These are phyloP conservation scores for Myriangium duriaei DNA, from an alignment of 2,329 filamentous ascomycete species.

Conservation along the genomic window DNA sequence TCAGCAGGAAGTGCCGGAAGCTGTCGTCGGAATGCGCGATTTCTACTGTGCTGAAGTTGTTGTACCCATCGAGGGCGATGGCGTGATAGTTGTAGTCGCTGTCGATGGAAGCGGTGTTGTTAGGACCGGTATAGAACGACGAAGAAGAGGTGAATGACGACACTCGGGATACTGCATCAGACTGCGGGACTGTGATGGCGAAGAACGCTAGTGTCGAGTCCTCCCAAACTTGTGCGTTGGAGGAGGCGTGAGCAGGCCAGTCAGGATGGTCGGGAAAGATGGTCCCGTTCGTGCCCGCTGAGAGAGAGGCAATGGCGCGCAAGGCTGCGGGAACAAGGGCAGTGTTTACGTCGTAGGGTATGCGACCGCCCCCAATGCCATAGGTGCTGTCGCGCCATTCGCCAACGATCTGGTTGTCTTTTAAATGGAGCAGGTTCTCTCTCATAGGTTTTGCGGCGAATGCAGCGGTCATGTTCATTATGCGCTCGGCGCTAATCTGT, in stretches of 20 bases:
- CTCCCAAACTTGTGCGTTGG: slow-evolving; percentile 50
- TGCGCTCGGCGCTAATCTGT: slow-evolving; percentile 42
- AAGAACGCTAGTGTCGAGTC: slow-evolving; percentile 49
- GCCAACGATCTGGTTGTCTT: slow-evolving; percentile 41
- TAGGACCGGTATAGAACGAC: slow-evolving; percentile 33
- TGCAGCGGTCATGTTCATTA: slow-evolving; percentile 42
- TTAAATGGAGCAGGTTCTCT: slow-evolving; percentile 47
- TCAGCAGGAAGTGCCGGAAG: slow-evolving; percentile 51
- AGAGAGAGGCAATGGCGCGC: slow-evolving; percentile 42
- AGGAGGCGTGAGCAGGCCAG: slow-evolving; percentile 35
- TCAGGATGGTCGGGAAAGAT: slow-evolving; percentile 39
- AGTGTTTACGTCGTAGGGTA: slow-evolving; percentile 55
- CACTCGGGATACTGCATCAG: slow-evolving; percentile 36
- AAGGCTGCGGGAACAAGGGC: slow-evolving; percentile 50
- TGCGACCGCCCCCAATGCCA: slow-evolving; percentile 48
- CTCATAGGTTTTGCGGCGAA: slow-evolving; percentile 35
- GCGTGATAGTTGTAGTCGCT: slow-evolving; percentile 42
- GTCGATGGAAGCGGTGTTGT: slow-evolving; percentile 31
- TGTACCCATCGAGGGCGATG: slow-evolving; percentile 42
- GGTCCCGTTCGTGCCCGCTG: slow-evolving; percentile 26
- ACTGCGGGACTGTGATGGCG: slow-evolving; percentile 30
- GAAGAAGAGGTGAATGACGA: slow-evolving; percentile 32
- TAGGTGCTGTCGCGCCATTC: slow-evolving; percentile 51
- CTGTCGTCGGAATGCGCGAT: slow-evolving; percentile 54
- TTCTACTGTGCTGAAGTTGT: slow-evolving; percentile 37